A percentile compares a stretch with the other conserved stretches of the same genome.
These are phyloP conservation scores for Lentinula sp. DNA, from an alignment of 768 basidiomycete species.

Conservation along the genomic window DNA sequence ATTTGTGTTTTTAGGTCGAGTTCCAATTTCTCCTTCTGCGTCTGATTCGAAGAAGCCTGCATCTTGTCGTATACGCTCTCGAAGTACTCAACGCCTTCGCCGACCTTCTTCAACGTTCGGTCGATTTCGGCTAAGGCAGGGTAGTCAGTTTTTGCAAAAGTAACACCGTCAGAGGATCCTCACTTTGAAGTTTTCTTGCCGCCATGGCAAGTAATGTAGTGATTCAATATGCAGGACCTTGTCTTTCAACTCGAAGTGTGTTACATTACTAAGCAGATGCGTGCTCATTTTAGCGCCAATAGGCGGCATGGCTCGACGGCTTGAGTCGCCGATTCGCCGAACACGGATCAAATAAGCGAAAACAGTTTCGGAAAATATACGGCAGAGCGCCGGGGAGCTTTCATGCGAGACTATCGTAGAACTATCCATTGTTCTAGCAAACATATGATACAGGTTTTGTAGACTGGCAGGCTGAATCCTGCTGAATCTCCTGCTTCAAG, in stretches of 20 bases:
- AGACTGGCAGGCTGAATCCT: too few relatives aligned
- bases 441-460: too few relatives aligned
- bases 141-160: neutral
- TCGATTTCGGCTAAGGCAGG: constrained; percentile 87
- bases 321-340: too few relatives aligned
- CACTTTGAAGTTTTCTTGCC: constrained; percentile 86
- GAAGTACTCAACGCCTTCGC: constrained; percentile 92
- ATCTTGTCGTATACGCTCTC: constrained; percentile 98
- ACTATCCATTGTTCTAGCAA: too few relatives aligned
- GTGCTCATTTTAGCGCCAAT: neutral
- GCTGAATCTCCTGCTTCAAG: too few relatives aligned
- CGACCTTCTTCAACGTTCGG: constrained; percentile 94
- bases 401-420: too few relatives aligned
- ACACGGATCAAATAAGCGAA: too few relatives aligned
- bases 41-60: constrained; percentile 91
- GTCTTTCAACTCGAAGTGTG: neutral
- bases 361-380: too few relatives aligned
- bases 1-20: constrained; percentile 96
- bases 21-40: constrained; percentile 98
- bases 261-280: neutral
- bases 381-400: too few relatives aligned
- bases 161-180: constrained; percentile 8
- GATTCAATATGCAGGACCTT: neutral
- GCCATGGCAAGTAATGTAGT: constrained; percentile 54
- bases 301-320: too few relatives aligned